Percentiles rank a stretch among this genome's conserved stretches.
Evolutionary conservation across 164 flowering plant genomes (phyloP).

Genomic region (Stephania japonica): DNA sequence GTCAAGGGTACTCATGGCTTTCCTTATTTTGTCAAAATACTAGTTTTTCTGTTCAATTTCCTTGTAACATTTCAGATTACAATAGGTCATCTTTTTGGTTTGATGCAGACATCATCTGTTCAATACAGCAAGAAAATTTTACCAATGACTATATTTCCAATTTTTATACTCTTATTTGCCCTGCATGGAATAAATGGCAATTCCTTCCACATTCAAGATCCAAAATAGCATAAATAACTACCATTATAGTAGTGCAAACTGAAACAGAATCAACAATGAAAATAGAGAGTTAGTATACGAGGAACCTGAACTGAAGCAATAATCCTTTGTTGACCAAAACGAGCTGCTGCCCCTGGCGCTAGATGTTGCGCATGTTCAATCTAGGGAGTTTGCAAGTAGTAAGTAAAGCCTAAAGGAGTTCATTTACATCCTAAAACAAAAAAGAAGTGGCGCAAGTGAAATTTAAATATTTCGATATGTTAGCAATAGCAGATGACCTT

Average conservation of each 20-base stretch:
- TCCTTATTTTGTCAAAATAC: too few relatives aligned
- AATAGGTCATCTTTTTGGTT: too few relatives aligned
- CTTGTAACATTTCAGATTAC: too few relatives aligned
- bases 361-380: conserved; percentile 98
- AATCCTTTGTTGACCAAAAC: conserved; percentile 67
- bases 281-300: not conserved
- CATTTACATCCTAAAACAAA: not conserved
- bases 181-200: not conserved
- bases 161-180: not conserved
- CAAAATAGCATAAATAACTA: not conserved
- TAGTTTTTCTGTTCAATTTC: too few relatives aligned
- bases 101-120: too few relatives aligned
- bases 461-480: conserved; percentile 5
- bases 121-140: too few relatives aligned
- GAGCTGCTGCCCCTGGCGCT: conserved; percentile 50
- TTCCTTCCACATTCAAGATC: not conserved
- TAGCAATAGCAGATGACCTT: conserved; percentile 21
- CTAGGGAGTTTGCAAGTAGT: conserved; percentile 27
- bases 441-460: not conserved
- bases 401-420: conserved; percentile 5
- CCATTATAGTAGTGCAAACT: not conserved
- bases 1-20: not conserved
- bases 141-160: not conserved
- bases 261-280: not conserved
- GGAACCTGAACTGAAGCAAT: conserved; percentile 91